Conservation (phyloP, 2,329 filamentous ascomycete genomes). For the Thelonectria rubi region DNA sequence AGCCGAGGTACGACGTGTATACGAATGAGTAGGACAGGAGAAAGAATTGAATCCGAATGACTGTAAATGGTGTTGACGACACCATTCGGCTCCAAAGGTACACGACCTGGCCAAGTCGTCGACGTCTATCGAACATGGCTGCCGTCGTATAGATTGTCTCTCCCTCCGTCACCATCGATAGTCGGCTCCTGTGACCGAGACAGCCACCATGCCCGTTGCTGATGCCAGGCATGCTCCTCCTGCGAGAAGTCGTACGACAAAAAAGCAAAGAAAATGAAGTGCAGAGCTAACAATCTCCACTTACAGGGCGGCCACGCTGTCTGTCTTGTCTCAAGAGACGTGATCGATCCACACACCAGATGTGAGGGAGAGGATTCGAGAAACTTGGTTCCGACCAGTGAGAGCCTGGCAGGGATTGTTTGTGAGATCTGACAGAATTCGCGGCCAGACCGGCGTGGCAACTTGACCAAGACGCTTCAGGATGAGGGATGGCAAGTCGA, state of each 20-base stretch:
- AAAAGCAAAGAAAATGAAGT: conserved; percentile 37
- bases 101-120: neutral
- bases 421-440: conserved; percentile 36
- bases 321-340: conserved; percentile 17
- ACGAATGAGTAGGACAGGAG: conserved; percentile 17
- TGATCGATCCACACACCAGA: conserved; percentile 21
- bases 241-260: conserved; percentile 29
- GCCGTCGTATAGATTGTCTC: conserved; percentile 5
- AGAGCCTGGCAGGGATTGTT: conserved; percentile 16
- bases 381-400: conserved; percentile 25
- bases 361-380: conserved; percentile 10
- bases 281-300: conserved; percentile 23
- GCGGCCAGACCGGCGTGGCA: neutral
- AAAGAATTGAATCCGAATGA: neutral
- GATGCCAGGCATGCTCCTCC: conserved; percentile 11
- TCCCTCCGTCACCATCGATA: conserved; percentile 17
- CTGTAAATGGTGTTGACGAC: no score
- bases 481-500: neutral
- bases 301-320: conserved; percentile 27
- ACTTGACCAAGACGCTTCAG: neutral
- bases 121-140: neutral
- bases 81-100: neutral
- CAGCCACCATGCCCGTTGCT: conserved; percentile 21
- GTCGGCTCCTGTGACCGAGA: conserved; percentile 27
- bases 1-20: conserved; percentile 7